phyloP scores from a whole-genome alignment of 306 rosid genomes.

The Dicorynia guianensis region DNA sequence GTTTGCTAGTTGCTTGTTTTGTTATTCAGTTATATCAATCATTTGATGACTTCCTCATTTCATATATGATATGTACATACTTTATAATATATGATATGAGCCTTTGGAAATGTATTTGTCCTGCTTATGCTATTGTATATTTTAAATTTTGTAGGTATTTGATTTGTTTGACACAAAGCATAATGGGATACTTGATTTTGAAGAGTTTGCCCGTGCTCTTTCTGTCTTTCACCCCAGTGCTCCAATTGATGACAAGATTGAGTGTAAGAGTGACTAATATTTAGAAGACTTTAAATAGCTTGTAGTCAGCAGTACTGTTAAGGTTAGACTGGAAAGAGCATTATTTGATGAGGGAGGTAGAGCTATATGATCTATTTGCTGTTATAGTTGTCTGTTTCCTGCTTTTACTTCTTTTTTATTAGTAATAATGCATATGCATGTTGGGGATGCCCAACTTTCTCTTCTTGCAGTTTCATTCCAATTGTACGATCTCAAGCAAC shows the following conservation, averaged over 20 bases:
- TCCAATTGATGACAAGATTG: conserved; percentile 72
- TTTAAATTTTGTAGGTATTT: conserved; percentile 69
- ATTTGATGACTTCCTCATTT: conserved; percentile 5
- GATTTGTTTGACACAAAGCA: conserved; percentile 77
- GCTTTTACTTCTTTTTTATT: conserved; percentile 23
- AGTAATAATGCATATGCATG: conserved; percentile 31
- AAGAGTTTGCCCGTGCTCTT: conserved; percentile 81
- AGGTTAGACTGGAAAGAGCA: conserved; percentile 29
- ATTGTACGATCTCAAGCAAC: conserved; percentile 80
- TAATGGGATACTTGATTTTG: conserved; percentile 73
- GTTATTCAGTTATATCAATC: conserved; percentile 2
- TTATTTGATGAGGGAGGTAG: conserved; percentile 35
- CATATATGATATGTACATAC: too few relatives aligned
- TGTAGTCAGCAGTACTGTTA: conserved; percentile 25
- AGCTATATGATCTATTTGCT: conserved; percentile 27
- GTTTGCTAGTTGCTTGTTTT: conserved; percentile 8
- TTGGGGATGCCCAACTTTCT: conserved; percentile 41
- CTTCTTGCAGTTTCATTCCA: conserved; percentile 79
- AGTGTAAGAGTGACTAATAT: conserved; percentile 59
- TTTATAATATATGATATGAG: not conserved
- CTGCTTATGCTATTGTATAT: conserved; percentile 30
- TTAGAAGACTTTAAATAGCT: conserved; percentile 28
- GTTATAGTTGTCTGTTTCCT: conserved; percentile 24
- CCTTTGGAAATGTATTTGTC: conserved; percentile 17
- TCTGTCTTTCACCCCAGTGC: conserved; percentile 91